Conservation (phyloP, 495 filamentous ascomycete genomes). For the Penicillium fimorum region DNA sequence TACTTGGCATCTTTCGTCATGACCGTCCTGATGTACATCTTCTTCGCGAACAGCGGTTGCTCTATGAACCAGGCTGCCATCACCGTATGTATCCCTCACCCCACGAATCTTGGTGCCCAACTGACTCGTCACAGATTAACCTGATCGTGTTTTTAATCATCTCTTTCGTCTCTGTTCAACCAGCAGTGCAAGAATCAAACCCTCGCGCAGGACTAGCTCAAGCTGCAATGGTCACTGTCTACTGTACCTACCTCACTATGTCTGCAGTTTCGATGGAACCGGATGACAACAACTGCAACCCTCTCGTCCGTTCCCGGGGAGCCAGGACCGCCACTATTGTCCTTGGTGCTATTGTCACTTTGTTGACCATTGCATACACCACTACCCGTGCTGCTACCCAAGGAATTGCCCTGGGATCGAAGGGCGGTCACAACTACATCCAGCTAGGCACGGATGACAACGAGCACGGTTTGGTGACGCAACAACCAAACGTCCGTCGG, state of each 20-base stretch:
- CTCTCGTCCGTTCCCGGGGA: slow-evolving; percentile 80
- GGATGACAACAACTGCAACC: slow-evolving; percentile 93
- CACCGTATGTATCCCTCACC: slow-evolving; percentile 41
- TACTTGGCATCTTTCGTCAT: slow-evolving; percentile 85
- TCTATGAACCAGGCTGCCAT: slow-evolving; percentile 90
- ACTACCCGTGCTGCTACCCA: slow-evolving; percentile 96
- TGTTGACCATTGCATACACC: slow-evolving; percentile 96
- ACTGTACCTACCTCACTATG: slow-evolving; percentile 98
- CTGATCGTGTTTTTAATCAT: slow-evolving; percentile 78
- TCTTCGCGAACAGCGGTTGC: slow-evolving; percentile 82
- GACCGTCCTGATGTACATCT: slow-evolving; percentile 96
- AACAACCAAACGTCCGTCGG: slow-evolving; percentile 74
- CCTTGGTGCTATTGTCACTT: slow-evolving; percentile 90
- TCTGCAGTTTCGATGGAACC: slow-evolving; percentile 98
- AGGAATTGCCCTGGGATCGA: slow-evolving; percentile 75
- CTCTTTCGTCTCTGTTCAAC: slow-evolving; percentile 84
- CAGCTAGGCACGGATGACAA: slow-evolving; percentile 65
- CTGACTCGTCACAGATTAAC: slow-evolving; percentile 60
- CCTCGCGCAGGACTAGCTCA: slow-evolving; percentile 90
- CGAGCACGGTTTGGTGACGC: slow-evolving; percentile 84
- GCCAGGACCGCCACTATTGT: slow-evolving; percentile 88
- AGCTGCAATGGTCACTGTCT: slow-evolving; percentile 94
- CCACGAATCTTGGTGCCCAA: slow-evolving; percentile 16
- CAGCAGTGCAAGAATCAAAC: slow-evolving; percentile 87
- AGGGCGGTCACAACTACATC: slow-evolving; percentile 58